These are phyloP conservation scores for Botryotinia convoluta DNA, from an alignment of 2,329 filamentous ascomycete species.

Conservation along the genomic window DNA sequence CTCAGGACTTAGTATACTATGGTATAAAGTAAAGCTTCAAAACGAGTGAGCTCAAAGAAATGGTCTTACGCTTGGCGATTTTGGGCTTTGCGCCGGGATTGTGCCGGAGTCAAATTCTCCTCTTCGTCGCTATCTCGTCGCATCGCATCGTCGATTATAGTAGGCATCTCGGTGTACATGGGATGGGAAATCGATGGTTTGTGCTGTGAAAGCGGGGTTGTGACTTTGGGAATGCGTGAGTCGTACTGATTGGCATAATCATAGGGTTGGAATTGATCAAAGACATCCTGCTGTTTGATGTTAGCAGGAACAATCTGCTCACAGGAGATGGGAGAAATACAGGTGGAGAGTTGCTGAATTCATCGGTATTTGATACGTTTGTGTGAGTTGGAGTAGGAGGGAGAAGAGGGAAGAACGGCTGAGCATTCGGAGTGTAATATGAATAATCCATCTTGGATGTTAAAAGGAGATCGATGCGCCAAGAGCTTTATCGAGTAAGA, in stretches of 20 bases:
- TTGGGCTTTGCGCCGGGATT: slow-evolving; percentile 65
- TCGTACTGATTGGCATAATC: slow-evolving; percentile 33
- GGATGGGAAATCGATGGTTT: slow-evolving; percentile 29
- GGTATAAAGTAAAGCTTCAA: neutral
- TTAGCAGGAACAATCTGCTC: neutral
- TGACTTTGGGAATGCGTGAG: slow-evolving; percentile 25
- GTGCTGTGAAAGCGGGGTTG: slow-evolving; percentile 34
- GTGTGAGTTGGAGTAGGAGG: slow-evolving; percentile 41
- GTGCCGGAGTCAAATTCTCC: slow-evolving; percentile 54
- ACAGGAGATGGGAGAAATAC: slow-evolving; percentile 34
- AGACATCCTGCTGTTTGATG: slow-evolving; percentile 37
- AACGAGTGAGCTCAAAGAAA: slow-evolving; percentile 4
- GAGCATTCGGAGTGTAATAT: slow-evolving; percentile 47
- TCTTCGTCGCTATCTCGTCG: slow-evolving; percentile 43
- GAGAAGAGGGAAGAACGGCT: slow-evolving; percentile 49
- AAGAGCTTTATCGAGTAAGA: neutral
- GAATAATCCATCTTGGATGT: slow-evolving; percentile 52
- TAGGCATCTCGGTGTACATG: slow-evolving; percentile 32
- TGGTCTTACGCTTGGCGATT: slow-evolving; percentile 70
- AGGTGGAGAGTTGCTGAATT: slow-evolving; percentile 45
- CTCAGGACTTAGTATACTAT: neutral
- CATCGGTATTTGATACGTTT: slow-evolving; percentile 42
- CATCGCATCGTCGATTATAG: slow-evolving; percentile 30
- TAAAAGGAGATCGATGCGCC: neutral
- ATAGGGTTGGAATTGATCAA: slow-evolving; percentile 36